These are phyloP conservation scores for Pythium dissotocum DNA, from an alignment of 352 stramenopile genomes.

Conservation along the genomic window DNA sequence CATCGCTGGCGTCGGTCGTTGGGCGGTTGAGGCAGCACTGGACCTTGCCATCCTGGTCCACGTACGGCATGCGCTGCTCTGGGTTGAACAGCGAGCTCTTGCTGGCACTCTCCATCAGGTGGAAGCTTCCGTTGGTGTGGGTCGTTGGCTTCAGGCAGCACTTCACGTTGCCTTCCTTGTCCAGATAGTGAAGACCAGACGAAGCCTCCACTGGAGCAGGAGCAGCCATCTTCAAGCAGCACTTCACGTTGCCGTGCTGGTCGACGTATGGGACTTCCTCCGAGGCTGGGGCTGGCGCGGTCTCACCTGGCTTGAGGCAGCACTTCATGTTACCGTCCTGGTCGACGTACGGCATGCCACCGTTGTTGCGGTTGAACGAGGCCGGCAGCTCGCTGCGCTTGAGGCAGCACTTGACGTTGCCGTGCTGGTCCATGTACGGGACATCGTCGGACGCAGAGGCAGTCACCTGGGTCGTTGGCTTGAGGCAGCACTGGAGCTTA, in stretches of 20 bases:
- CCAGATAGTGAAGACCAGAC: background rate
- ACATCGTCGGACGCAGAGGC: background rate
- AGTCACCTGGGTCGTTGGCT: background rate
- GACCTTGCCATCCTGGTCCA: slow-evolving; percentile 3
- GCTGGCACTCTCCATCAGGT: background rate
- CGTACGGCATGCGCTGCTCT: background rate
- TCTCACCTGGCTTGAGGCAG: slow-evolving; percentile 6
- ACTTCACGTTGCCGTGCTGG: background rate
- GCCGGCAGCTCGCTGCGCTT: slow-evolving; percentile 11
- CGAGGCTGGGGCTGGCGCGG: background rate
- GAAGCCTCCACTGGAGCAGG: background rate
- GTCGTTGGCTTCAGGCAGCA: background rate
- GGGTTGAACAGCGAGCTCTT: background rate
- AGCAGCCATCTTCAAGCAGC: background rate
- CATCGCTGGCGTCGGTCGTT: background rate
- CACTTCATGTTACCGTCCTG: slow-evolving; percentile 9
- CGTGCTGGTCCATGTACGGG: background rate
- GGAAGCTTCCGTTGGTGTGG: background rate
- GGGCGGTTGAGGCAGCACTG: slow-evolving; percentile 4
- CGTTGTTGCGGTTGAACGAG: slow-evolving; percentile 1
- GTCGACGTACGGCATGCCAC: slow-evolving; percentile 7
- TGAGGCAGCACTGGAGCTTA: slow-evolving; percentile 2
- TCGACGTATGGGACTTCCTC: background rate
- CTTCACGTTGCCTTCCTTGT: background rate
- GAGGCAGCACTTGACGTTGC: slow-evolving; percentile 5